Conservation (phyloP, 345 rosid genomes). For the Brassica cretica region DNA sequence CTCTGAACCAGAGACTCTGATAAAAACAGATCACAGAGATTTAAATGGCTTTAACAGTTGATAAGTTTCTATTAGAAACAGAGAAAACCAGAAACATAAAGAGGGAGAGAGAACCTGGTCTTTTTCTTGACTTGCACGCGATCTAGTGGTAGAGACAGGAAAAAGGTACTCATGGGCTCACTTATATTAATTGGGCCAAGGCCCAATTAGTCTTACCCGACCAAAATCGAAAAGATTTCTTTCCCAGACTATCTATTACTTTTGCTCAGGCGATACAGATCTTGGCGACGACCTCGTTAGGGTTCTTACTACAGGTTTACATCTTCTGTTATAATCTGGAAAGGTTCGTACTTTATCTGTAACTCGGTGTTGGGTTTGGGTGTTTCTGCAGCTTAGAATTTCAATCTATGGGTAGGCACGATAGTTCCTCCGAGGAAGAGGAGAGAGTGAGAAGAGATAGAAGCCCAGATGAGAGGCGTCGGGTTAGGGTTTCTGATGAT, state of each 20-base stretch:
- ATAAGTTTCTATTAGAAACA: too few relatives aligned
- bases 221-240: not conserved
- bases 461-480: conserved; percentile 30
- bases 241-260: not conserved
- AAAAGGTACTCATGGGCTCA: conserved; percentile 10
- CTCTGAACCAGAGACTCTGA: not conserved
- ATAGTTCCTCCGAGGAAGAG: conserved; percentile 37
- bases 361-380: not conserved
- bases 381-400: not conserved
- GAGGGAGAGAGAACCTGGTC: conserved; percentile 52
- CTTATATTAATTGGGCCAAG: not conserved
- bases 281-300: conserved; percentile 23
- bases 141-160: conserved; percentile 46
- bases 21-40: too few relatives aligned
- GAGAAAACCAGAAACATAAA: conserved; percentile 2
- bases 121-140: conserved; percentile 77
- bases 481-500: conserved; percentile 34
- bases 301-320: conserved; percentile 9
- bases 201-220: conserved; percentile 10
- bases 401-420: conserved; percentile 37
- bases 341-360: not conserved
- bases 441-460: conserved; percentile 35
- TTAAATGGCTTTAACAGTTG: too few relatives aligned
- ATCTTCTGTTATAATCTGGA: not conserved
- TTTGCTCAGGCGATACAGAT: conserved; percentile 21